Evolutionary conservation across 2,329 filamentous ascomycete genomes (phyloP).

Genomic region (Fusarium aywerte): DNA sequence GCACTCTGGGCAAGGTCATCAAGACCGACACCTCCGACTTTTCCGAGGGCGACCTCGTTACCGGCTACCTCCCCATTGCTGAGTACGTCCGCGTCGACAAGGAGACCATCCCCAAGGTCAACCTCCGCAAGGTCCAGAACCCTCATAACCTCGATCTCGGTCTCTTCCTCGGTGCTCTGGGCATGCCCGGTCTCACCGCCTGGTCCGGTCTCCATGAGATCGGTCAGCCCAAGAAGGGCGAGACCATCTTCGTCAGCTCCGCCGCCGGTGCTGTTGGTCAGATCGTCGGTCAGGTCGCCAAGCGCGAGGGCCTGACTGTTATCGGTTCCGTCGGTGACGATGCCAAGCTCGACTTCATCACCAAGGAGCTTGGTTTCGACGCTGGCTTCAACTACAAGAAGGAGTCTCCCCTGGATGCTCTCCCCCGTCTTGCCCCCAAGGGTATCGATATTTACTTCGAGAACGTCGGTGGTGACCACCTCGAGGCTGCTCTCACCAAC

Average conservation of each 20-base stretch:
- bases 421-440: slow-evolving; percentile 76
- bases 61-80: slow-evolving; percentile 67
- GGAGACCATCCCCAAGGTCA: slow-evolving; percentile 54
- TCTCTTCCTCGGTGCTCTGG: slow-evolving; percentile 77
- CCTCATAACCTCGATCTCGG: slow-evolving; percentile 72
- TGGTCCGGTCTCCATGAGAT: slow-evolving; percentile 76
- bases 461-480: slow-evolving; percentile 64
- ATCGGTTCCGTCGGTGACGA: slow-evolving; percentile 84
- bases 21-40: slow-evolving; percentile 73
- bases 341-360: slow-evolving; percentile 78
- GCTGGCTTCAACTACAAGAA: slow-evolving; percentile 89
- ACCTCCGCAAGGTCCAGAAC: slow-evolving; percentile 69
- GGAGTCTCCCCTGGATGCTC: slow-evolving; percentile 74
- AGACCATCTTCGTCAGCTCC: slow-evolving; percentile 84
- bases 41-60: slow-evolving; percentile 73
- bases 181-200: slow-evolving; percentile 71
- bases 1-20: slow-evolving; percentile 73
- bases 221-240: slow-evolving; percentile 70
- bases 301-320: slow-evolving; percentile 81
- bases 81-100: slow-evolving; percentile 72
- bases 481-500: slow-evolving; percentile 57
- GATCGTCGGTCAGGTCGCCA: slow-evolving; percentile 84
- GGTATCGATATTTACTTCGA: slow-evolving; percentile 77
- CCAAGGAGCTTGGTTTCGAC: slow-evolving; percentile 63
- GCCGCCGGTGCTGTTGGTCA: slow-evolving; percentile 86